Conservation (phyloP, 148 eudicot genomes). For the Rhododendron ovatum region DNA sequence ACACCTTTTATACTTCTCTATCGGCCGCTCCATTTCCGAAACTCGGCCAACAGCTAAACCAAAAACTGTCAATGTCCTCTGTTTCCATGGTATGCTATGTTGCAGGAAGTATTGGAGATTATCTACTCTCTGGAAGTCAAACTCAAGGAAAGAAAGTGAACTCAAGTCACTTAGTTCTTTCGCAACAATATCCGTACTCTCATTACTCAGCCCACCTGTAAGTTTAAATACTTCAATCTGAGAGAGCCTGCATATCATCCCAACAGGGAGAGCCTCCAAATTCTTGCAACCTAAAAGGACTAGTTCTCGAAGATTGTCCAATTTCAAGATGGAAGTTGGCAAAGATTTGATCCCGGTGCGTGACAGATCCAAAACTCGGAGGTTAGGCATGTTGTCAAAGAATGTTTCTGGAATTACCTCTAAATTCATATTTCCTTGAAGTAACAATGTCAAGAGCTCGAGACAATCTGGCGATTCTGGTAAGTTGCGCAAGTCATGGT, state of each 20-base stretch:
- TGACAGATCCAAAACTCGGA: neutral
- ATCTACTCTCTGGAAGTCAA: neutral
- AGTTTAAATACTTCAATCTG: neutral
- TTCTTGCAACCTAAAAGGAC: neutral
- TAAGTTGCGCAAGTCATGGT: neutral
- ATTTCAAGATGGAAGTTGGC: neutral
- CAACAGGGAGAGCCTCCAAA: neutral
- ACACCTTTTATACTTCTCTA: neutral
- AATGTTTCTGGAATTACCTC: neutral
- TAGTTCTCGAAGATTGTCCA: neutral
- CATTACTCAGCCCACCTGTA: neutral
- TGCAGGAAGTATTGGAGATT: neutral
- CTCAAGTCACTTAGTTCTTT: too few relatives aligned
- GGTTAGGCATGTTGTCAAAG: neutral
- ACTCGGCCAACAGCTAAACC: neutral
- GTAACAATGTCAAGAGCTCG: neutral
- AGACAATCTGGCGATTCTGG: neutral
- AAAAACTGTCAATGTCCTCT: neutral
- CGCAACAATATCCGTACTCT: too few relatives aligned
- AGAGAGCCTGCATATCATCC: too few relatives aligned
- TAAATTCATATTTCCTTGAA: neutral
- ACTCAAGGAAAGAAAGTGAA: neutral
- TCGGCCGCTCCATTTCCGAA: accelerated
- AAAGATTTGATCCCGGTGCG: neutral
- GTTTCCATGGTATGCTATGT: neutral